phyloP scores from a whole-genome alignment of 164 flowering plant species.

The Hamamelis virginiana region DNA sequence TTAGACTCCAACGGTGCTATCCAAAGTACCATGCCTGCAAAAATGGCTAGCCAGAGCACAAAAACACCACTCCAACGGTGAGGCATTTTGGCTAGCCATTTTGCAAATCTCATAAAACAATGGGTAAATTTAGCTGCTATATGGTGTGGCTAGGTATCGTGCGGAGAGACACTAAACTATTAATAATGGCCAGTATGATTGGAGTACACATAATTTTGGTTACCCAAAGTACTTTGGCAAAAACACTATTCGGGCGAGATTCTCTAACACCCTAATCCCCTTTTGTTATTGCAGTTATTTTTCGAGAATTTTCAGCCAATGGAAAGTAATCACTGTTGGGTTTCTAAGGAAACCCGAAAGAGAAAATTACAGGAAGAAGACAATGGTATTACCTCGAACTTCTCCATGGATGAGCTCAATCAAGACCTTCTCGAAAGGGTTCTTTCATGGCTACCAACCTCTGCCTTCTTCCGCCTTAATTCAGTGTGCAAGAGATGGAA shows the following conservation, averaged over 20 bases:
- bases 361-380: conserved; percentile 33
- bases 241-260: no score
- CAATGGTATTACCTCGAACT: not conserved
- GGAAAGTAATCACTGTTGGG: conserved; percentile 21
- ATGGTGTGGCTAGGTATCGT: no score
- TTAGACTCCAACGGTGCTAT: no score
- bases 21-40: no score
- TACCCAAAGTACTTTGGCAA: not conserved
- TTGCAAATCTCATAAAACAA: no score
- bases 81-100: no score
- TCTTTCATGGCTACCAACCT: conserved; percentile 72
- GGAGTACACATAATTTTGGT: not conserved
- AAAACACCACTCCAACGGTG: no score
- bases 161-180: no score
- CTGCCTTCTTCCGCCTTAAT: conserved; percentile 56
- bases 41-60: no score
- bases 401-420: conserved; percentile 54
- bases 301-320: conserved; percentile 7
- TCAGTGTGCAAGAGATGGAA: conserved; percentile 87
- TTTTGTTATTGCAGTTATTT: conserved; percentile 4
- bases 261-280: not conserved
- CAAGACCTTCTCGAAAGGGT: conserved; percentile 67
- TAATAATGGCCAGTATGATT: no score
- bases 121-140: no score
- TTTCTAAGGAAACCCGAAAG: conserved; percentile 9